Percentiles rank a stretch among this genome's conserved stretches.
phyloP scores from a whole-genome alignment of 2,329 filamentous ascomycete species.

The Ilyonectria sp. region DNA sequence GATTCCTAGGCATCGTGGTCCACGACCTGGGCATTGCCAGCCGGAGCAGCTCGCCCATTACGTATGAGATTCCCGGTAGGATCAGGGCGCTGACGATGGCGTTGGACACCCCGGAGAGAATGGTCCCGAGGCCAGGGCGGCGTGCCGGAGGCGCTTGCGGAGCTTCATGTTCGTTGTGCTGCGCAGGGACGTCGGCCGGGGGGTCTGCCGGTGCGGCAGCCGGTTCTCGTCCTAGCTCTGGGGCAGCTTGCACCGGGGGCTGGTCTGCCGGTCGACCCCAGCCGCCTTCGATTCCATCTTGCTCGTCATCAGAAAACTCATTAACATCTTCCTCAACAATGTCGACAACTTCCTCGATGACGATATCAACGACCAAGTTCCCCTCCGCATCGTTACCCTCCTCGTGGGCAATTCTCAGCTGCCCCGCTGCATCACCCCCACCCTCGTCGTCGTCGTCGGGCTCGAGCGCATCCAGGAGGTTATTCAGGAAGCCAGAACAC shows the following conservation, averaged over 20 bases:
- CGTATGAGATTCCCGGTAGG: slow-evolving; percentile 85
- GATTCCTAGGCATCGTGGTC: slow-evolving; percentile 62
- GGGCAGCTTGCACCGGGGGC: slow-evolving; percentile 5
- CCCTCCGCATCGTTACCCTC: slow-evolving; percentile 44
- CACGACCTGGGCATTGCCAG: slow-evolving; percentile 77
- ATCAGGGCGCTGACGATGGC: slow-evolving; percentile 73
- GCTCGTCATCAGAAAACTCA: slow-evolving; percentile 58
- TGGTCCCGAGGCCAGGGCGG: slow-evolving; percentile 52
- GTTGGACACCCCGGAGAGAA: slow-evolving; percentile 63
- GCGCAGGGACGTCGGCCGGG: slow-evolving; percentile 18
- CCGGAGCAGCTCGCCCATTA: slow-evolving; percentile 83
- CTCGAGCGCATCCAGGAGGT: slow-evolving; percentile 55
- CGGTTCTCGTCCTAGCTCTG: slow-evolving; percentile 15
- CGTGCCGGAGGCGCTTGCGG: slow-evolving; percentile 54
- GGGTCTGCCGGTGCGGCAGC: slow-evolving; percentile 18
- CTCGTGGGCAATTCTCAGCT: slow-evolving; percentile 34
- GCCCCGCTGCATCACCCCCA: slow-evolving; percentile 35
- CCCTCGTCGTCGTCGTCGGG: slow-evolving; percentile 51
- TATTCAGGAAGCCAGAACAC: slow-evolving; percentile 55
- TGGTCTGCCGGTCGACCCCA: slow-evolving; percentile 25
- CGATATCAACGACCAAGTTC: slow-evolving; percentile 53
- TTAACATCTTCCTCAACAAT: slow-evolving; percentile 42
- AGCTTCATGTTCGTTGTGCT: slow-evolving; percentile 50
- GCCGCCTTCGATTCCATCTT: slow-evolving; percentile 56
- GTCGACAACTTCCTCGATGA: slow-evolving; percentile 52